phyloP scores from a whole-genome alignment of 768 basidiomycete species.

The Rhodotorula paludigena region DNA sequence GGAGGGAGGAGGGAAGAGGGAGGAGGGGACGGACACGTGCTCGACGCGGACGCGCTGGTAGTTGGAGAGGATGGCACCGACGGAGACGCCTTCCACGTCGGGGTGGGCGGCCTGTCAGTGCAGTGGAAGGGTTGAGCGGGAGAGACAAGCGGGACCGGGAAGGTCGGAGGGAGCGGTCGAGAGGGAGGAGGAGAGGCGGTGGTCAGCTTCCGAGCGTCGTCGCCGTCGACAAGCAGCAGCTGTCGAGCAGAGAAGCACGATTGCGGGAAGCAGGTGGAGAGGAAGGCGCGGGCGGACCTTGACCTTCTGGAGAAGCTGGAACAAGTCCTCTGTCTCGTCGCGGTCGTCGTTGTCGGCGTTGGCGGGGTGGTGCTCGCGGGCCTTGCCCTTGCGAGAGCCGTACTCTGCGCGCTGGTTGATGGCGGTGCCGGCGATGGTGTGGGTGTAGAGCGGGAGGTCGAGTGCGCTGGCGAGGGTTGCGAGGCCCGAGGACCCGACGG shows the following conservation, averaged over 20 bases:
- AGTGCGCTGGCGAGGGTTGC: constrained; percentile 77
- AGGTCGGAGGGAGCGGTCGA: too few relatives aligned
- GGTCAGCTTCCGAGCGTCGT: too few relatives aligned
- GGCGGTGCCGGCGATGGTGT: constrained; percentile 72
- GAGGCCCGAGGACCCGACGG: constrained; percentile 94
- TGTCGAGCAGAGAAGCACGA: too few relatives aligned
- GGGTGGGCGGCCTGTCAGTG: constrained; percentile 71
- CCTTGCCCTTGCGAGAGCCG: constrained; percentile 51
- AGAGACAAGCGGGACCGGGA: too few relatives aligned
- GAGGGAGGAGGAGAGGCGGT: neutral
- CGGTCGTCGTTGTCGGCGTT: constrained; percentile 47
- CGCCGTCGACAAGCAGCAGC: too few relatives aligned
- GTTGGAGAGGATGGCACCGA: constrained; percentile 94
- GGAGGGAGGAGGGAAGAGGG: too few relatives aligned
- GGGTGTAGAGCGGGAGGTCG: constrained; percentile 76
- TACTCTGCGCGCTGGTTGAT: constrained; percentile 80
- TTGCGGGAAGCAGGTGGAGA: too few relatives aligned
- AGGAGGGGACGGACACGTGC: constrained; percentile 76
- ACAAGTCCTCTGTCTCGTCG: constrained; percentile 95
- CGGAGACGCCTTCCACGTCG: constrained; percentile 77
- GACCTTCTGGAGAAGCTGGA: constrained; percentile 63
- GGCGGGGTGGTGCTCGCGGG: accelerated
- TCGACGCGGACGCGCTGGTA: constrained; percentile 96
- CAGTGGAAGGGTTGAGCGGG: too few relatives aligned
- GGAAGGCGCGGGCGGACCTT: constrained; percentile 94